Evolutionary conservation across 768 basidiomycete species (phyloP).

Genomic region (Mycena capillaripes): DNA sequence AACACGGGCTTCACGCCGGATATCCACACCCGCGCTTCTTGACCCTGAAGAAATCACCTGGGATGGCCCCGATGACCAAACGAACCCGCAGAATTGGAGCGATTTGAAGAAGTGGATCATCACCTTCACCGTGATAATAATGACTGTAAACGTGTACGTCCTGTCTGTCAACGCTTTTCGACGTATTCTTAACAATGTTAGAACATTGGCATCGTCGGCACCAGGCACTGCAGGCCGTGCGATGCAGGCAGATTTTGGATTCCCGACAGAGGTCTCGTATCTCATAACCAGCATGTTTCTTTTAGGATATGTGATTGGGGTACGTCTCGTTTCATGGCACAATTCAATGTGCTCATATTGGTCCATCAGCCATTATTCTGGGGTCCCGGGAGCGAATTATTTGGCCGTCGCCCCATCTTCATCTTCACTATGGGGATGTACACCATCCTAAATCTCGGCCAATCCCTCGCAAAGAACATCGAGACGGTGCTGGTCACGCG

Average conservation of each 20-base stretch:
- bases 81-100: slow-evolving; percentile 71
- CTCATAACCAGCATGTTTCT: slow-evolving; percentile 66
- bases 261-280: slow-evolving; percentile 59
- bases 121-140: slow-evolving; percentile 56
- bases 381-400: slow-evolving; percentile 74
- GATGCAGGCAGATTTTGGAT: slow-evolving; percentile 56
- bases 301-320: slow-evolving; percentile 54
- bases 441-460: slow-evolving; percentile 70
- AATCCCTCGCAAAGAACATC: slow-evolving; percentile 72
- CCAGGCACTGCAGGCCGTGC: slow-evolving; percentile 55
- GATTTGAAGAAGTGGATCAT: slow-evolving; percentile 60
- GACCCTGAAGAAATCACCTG: slow-evolving; percentile 60
- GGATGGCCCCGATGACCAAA: slow-evolving; percentile 68
- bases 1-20: neutral
- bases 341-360: neutral
- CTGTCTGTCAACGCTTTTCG: neutral
- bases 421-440: slow-evolving; percentile 64
- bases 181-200: slow-evolving; percentile 35
- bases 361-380: slow-evolving; percentile 61
- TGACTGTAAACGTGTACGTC: slow-evolving; percentile 71
- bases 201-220: slow-evolving; percentile 74
- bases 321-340: neutral
- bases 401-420: slow-evolving; percentile 68
- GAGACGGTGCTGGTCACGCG: slow-evolving; percentile 70
- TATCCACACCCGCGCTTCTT: slow-evolving; percentile 29